A percentile compares a stretch with the other conserved stretches of the same genome.
These are phyloP conservation scores for Calonectria pseudoreteaudii DNA, from an alignment of 2,329 filamentous ascomycete genomes.

Conservation along the genomic window DNA sequence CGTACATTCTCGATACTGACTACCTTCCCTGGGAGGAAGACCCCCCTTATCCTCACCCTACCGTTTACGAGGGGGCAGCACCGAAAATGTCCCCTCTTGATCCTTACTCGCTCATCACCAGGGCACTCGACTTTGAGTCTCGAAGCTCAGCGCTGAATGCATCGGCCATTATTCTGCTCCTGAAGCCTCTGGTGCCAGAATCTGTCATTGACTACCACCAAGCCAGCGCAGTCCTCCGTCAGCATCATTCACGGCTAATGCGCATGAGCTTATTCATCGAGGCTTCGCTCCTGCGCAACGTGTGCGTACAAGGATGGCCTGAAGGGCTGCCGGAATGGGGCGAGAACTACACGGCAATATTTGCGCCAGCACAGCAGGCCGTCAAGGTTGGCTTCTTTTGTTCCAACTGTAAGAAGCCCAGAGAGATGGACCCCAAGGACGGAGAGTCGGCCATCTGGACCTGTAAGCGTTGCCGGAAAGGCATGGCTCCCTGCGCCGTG, in stretches of 20 bases:
- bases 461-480: slow-evolving; percentile 66
- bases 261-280: slow-evolving; percentile 70
- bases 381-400: slow-evolving; percentile 68
- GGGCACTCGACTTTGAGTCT: slow-evolving; percentile 68
- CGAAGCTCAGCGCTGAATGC: slow-evolving; percentile 69
- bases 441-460: slow-evolving; percentile 63
- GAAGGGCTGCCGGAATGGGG: slow-evolving; percentile 64
- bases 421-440: slow-evolving; percentile 62
- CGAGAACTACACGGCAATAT: slow-evolving; percentile 66
- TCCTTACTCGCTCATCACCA: slow-evolving; percentile 65
- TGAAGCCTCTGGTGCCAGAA: slow-evolving; percentile 67
- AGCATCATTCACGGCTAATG: slow-evolving; percentile 71
- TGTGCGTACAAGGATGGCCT: slow-evolving; percentile 70
- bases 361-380: slow-evolving; percentile 64
- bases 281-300: slow-evolving; percentile 70
- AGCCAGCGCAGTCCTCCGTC: slow-evolving; percentile 66
- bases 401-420: slow-evolving; percentile 66
- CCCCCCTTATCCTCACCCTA: slow-evolving; percentile 64
- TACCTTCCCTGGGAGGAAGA: slow-evolving; percentile 71
- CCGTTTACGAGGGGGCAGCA: slow-evolving; percentile 22
- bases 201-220: slow-evolving; percentile 67
- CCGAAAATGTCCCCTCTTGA: slow-evolving; percentile 58
- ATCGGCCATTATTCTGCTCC: slow-evolving; percentile 70
- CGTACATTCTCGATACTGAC: slow-evolving; percentile 65
- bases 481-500: slow-evolving; percentile 69